Conservation (phyloP, 2,329 filamentous ascomycete genomes). For the Fusarium irregulare region DNA sequence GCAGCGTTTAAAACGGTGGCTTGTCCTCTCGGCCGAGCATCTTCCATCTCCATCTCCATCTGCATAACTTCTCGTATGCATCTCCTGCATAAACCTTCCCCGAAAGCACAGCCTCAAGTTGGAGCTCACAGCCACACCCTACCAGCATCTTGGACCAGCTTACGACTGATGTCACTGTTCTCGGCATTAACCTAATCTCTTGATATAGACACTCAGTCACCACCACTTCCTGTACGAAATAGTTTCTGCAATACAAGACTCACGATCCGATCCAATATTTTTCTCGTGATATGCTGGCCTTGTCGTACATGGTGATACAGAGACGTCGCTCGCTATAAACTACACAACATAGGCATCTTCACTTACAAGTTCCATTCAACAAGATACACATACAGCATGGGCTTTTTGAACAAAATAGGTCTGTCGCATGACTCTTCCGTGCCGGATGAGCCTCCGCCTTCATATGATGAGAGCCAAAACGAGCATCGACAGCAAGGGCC, state of each 20-base stretch:
- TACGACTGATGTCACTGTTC: conserved; percentile 15
- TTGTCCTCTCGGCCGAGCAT: not conserved
- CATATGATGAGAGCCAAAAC: conserved; percentile 21
- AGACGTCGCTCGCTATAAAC: not conserved
- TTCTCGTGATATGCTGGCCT: not conserved
- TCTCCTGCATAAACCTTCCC: not conserved
- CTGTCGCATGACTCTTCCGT: not conserved
- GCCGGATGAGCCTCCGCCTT: conserved; percentile 22
- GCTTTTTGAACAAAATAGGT: not conserved
- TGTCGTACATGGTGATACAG: not conserved
- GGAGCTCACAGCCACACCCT: conserved; percentile 22
- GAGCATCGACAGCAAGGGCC: conserved; percentile 3
- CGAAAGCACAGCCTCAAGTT: not conserved
- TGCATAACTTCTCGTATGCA: not conserved
- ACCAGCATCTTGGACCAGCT: not conserved
- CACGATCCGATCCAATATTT: not conserved
- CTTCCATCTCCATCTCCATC: too few species aligned
- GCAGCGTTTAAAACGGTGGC: conserved; percentile 14
- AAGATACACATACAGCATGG: conserved; percentile 1
- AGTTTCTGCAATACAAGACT: not conserved
- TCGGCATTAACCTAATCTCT: conserved; percentile 2
- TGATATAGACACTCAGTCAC: conserved; percentile 12
- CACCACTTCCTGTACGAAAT: not conserved
- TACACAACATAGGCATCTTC: not conserved
- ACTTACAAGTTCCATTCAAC: not conserved